A percentile compares a stretch with the other conserved stretches of the same genome.
Conservation (phyloP, 495 filamentous ascomycete species). For the Friedmanniomyces simplex region DNA sequence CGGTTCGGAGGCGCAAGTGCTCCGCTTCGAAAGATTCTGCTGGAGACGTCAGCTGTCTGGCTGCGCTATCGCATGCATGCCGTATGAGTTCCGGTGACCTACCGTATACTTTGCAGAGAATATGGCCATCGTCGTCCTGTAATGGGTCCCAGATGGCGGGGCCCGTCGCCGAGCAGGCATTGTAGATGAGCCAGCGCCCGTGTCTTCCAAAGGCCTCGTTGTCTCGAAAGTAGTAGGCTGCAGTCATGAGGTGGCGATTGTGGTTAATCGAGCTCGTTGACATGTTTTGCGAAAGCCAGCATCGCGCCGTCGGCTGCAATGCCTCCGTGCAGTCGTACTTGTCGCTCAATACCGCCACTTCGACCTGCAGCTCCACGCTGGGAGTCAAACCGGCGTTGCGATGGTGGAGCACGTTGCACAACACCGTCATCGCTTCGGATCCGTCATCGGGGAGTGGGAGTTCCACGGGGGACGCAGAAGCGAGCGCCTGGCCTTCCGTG, state of each 20-base stretch:
- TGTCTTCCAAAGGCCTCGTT: not conserved
- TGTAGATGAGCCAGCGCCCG: not conserved
- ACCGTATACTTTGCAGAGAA: too few species aligned
- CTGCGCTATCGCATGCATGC: too few species aligned
- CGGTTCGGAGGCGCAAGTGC: too few species aligned
- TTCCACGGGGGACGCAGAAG: not conserved
- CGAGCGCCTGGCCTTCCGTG: not conserved
- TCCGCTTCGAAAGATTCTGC: too few species aligned
- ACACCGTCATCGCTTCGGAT: not conserved
- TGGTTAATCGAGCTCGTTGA: not conserved
- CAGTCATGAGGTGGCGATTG: not conserved
- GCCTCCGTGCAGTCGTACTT: not conserved
- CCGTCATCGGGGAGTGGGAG: not conserved
- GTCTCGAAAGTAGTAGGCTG: not conserved
- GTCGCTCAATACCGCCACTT: not conserved
- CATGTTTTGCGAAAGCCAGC: not conserved
- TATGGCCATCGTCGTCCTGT: too few species aligned
- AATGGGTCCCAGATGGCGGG: too few species aligned
- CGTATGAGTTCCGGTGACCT: too few species aligned
- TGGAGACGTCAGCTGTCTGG: too few species aligned
- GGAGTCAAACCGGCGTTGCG: not conserved
- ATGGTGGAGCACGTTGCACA: not conserved
- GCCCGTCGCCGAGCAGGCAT: too few species aligned
- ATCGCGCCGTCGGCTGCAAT: not conserved
- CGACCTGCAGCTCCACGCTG: not conserved